Conservation (phyloP, 2,329 filamentous ascomycete genomes). For the Ophiostoma perfectum region DNA sequence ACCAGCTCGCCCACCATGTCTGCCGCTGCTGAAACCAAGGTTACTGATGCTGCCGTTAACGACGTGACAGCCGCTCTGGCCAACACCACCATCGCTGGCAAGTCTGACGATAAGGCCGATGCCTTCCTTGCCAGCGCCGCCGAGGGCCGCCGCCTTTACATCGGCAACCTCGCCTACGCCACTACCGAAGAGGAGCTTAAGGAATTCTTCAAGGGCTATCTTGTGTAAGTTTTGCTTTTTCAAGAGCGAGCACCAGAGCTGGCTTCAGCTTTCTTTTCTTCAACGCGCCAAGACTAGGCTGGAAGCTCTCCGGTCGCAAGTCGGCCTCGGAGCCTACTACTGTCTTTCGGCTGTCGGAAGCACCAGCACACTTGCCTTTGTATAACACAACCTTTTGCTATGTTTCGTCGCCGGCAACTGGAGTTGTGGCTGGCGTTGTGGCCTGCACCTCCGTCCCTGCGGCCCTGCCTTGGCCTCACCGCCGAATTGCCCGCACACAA, state of each 20-base stretch:
- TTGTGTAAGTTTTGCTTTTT: slow-evolving; percentile 62
- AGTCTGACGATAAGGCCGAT: slow-evolving; percentile 60
- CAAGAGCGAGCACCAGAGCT: background rate
- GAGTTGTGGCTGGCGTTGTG: background rate
- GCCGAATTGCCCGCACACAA: slow-evolving; percentile 7
- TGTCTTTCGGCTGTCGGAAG: background rate
- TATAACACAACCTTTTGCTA: background rate
- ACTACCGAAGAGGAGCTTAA: slow-evolving; percentile 99
- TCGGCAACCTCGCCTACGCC: slow-evolving; percentile 99
- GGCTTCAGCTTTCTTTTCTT: background rate
- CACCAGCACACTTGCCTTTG: background rate
- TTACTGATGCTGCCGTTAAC: slow-evolving; percentile 59
- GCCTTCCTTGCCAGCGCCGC: slow-evolving; percentile 94
- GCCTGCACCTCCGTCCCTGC: background rate
- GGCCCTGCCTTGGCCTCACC: background rate
- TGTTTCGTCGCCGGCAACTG: background rate
- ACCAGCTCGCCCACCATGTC: slow-evolving; percentile 64
- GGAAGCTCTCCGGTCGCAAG: background rate
- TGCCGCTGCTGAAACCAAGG: slow-evolving; percentile 63
- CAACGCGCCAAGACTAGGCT: slow-evolving; percentile 1
- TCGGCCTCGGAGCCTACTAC: background rate
- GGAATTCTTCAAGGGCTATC: slow-evolving; percentile 99
- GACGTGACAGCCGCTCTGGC: slow-evolving; percentile 69
- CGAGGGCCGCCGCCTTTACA: slow-evolving; percentile 98
- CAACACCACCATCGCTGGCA: slow-evolving; percentile 64